These are phyloP conservation scores for Amylocarpus encephaloides DNA, from an alignment of 2,329 filamentous ascomycete genomes.

Conservation along the genomic window DNA sequence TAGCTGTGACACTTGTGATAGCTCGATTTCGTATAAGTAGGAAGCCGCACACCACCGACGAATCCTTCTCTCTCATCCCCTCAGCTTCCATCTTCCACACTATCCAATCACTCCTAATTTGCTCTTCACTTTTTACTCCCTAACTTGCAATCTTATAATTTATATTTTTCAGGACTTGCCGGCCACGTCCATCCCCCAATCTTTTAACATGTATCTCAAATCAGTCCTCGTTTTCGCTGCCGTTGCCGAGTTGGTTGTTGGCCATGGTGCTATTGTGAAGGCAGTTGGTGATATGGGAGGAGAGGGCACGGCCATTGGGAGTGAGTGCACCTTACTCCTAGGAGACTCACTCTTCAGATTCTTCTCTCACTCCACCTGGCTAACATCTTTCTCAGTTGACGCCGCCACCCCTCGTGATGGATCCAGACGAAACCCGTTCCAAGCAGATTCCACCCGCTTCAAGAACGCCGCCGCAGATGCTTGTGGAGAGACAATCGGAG, in stretches of 20 bases:
- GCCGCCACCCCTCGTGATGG: slow-evolving; percentile 54
- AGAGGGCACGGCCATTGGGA: background rate
- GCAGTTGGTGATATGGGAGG: slow-evolving; percentile 5
- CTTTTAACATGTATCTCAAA: slow-evolving; percentile 3
- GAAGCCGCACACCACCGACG: background rate
- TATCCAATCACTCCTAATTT: background rate
- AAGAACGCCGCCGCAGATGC: slow-evolving; percentile 44
- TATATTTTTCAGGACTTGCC: slow-evolving; percentile 1
- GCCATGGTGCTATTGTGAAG: slow-evolving; percentile 6
- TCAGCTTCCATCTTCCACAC: background rate
- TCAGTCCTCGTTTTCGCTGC: slow-evolving; percentile 2
- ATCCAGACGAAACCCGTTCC: slow-evolving; percentile 53
- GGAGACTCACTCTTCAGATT: slow-evolving; percentile 4
- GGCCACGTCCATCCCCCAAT: slow-evolving; percentile 2
- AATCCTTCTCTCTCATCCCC: background rate
- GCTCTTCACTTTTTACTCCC: too few species aligned
- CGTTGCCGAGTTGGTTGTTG: slow-evolving; percentile 2
- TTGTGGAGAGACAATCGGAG: slow-evolving; percentile 52
- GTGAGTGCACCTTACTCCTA: background rate
- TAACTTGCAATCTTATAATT: background rate
- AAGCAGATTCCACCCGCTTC: slow-evolving; percentile 60
- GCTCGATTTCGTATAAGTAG: background rate
- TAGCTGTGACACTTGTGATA: too few species aligned
- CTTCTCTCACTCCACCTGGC: background rate
- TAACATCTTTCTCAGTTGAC: slow-evolving; percentile 44